A percentile compares a stretch with the other conserved stretches of the same genome.
Conservation (phyloP, 1,284 basidiomycete genomes). For the Ceratobasidium theobromae region DNA sequence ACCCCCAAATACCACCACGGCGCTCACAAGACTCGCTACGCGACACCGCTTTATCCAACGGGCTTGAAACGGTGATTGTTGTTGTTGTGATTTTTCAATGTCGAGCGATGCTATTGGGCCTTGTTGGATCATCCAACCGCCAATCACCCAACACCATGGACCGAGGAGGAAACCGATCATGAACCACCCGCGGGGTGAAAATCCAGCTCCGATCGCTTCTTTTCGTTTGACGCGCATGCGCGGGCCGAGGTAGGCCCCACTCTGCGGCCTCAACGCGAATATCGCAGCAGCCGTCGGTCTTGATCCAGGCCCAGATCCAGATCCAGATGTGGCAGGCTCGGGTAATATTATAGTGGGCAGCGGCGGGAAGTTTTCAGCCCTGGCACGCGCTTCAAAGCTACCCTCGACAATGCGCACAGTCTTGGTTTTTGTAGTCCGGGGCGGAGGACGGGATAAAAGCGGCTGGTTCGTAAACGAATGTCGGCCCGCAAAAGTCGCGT, state of each 20-base stretch:
- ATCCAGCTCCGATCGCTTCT: background rate
- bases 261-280: background rate
- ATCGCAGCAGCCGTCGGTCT: background rate
- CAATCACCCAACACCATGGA: conserved; percentile 27
- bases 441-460: conserved; percentile 1
- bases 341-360: background rate
- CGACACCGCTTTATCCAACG: conserved; percentile 19
- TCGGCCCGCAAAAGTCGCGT: conserved; percentile 8
- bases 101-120: background rate
- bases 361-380: background rate
- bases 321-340: background rate
- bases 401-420: conserved; percentile 25
- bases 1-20: background rate
- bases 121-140: conserved; percentile 11
- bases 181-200: conserved; percentile 15
- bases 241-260: background rate
- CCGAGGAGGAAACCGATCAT: conserved; percentile 19
- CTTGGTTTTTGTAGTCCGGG: conserved; percentile 1
- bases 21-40: conserved; percentile 22
- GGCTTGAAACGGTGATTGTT: too few relatives aligned
- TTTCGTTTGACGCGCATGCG: background rate
- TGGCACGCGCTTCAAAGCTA: background rate
- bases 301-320: background rate
- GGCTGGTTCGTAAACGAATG: background rate
- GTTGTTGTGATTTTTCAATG: background rate